Evolutionary conservation across 306 rosid species (phyloP), one percentile per base, ranked within the genome.

Genomic region (Alnus glutinosa): DNA sequence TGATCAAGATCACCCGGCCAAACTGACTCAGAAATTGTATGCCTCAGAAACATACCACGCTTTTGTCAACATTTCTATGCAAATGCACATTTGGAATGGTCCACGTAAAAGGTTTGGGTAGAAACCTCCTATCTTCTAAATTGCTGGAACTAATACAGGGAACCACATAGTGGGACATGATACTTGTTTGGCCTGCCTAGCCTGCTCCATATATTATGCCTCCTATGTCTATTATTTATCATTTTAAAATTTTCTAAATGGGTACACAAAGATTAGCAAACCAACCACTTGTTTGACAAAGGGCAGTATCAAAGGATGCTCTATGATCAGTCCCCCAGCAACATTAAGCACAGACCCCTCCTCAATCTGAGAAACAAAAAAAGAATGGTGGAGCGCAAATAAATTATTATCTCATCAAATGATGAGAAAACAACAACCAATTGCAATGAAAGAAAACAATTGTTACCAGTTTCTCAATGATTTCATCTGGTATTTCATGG

Each of bases 261-360:
- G 30, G 28, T 63, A 74, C 54, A 77, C 42, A 75, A 55, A 81
- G 81, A 66, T 76, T 73, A 76, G 85, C 76, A 80, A 85, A 86
- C 99, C 52, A 81, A 95, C 99, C 98, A 93, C 97, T 89, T 95
- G 85, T 86, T 87, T 95, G 51, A 95, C 89, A 74, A 71, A 88
- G 63, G 99, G 97, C 52, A 86, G 73, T 82, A 93, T 84, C 58
- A 87, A 84, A 79, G 98, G 98, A 86, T 95, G 98, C 86, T 95
- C 98, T 80, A 90, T 95, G 74, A 95, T 86, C 80, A 95, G 87
- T 48, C 97, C 99, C 51, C 99, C 99, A 1, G 99, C 98, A 83
- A 93, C 97, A 37, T 91, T 61, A 73, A 95, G 93, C 70, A 96
- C 97, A 68, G 47, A 85, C 70, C 96, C 99, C 83, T 90, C 99